A percentile compares a stretch with the other conserved stretches of the same genome.
Conservation (phyloP, 306 rosid species). For the Cyclanthera cordifolia region DNA sequence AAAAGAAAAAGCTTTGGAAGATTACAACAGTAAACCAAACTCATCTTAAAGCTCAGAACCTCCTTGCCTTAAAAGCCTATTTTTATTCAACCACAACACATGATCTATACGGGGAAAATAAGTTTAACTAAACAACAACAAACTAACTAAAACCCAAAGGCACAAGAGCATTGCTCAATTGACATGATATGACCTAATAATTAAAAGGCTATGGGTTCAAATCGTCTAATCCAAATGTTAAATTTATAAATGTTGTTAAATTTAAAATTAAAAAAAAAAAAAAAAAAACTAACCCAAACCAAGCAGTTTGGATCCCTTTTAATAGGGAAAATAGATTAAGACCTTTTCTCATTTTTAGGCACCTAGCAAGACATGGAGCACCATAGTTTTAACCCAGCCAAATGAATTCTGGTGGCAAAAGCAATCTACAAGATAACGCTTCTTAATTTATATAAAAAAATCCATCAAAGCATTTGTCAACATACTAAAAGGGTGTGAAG, state of each 20-base stretch:
- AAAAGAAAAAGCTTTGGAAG: not conserved
- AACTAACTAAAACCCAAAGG: not conserved
- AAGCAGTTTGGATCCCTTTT: not conserved
- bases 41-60: not conserved
- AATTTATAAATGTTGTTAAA: too few species aligned
- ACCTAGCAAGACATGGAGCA: not conserved
- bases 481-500: constrained; percentile 6
- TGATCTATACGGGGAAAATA: too few species aligned
- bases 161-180: too few species aligned
- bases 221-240: too few species aligned
- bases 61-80: not conserved
- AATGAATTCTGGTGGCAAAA: not conserved
- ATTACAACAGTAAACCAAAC: not conserved
- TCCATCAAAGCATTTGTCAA: not conserved
- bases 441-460: not conserved
- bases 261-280: not conserved
- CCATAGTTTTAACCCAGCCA: not conserved
- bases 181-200: too few species aligned
- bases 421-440: not conserved
- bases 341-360: not conserved
- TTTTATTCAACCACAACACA: not conserved
- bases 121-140: not conserved
- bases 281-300: not conserved
- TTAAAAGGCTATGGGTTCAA: too few species aligned
- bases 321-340: not conserved